These are phyloP conservation scores for Neoarthrinium moseri DNA, from an alignment of 2,329 filamentous ascomycete genomes.

Conservation along the genomic window DNA sequence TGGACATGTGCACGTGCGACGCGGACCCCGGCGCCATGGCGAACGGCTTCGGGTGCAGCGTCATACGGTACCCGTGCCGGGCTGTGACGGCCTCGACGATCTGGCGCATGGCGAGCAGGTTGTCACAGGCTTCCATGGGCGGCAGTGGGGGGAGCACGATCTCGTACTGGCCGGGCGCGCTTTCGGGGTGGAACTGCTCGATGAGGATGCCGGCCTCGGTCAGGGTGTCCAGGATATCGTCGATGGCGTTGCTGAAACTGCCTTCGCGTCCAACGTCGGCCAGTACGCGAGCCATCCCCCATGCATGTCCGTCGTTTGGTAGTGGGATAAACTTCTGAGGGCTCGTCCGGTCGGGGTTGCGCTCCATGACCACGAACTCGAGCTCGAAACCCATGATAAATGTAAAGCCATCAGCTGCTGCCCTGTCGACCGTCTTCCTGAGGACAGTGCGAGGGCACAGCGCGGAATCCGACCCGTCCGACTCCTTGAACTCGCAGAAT, in stretches of 20 bases:
- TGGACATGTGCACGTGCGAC: slow-evolving; percentile 67
- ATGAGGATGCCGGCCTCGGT: slow-evolving; percentile 62
- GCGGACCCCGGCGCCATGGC: slow-evolving; percentile 58
- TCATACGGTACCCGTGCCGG: slow-evolving; percentile 62
- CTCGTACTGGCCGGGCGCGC: slow-evolving; percentile 73
- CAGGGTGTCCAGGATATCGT: slow-evolving; percentile 63
- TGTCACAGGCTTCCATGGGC: slow-evolving; percentile 69
- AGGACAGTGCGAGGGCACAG: slow-evolving; percentile 69
- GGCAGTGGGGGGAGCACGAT: slow-evolving; percentile 64
- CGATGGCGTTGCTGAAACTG: slow-evolving; percentile 55
- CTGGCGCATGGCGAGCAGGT: slow-evolving; percentile 68
- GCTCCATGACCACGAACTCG: slow-evolving; percentile 70
- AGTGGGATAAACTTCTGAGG: slow-evolving; percentile 39
- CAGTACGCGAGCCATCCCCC: slow-evolving; percentile 65
- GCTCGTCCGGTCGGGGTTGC: slow-evolving; percentile 28
- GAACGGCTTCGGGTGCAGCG: slow-evolving; percentile 72
- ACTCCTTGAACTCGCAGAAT: slow-evolving; percentile 63
- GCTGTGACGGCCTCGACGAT: slow-evolving; percentile 65
- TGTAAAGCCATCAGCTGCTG: slow-evolving; percentile 50
- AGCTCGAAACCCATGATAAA: slow-evolving; percentile 79
- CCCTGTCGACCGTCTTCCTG: slow-evolving; percentile 48
- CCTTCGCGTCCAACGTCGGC: slow-evolving; percentile 46
- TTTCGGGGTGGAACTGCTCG: slow-evolving; percentile 74
- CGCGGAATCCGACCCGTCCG: slow-evolving; percentile 45
- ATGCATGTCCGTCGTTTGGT: slow-evolving; percentile 65